Base-by-base conservation (phyloP, 768 basidiomycete species). In the Galerina marginata region DNA sequence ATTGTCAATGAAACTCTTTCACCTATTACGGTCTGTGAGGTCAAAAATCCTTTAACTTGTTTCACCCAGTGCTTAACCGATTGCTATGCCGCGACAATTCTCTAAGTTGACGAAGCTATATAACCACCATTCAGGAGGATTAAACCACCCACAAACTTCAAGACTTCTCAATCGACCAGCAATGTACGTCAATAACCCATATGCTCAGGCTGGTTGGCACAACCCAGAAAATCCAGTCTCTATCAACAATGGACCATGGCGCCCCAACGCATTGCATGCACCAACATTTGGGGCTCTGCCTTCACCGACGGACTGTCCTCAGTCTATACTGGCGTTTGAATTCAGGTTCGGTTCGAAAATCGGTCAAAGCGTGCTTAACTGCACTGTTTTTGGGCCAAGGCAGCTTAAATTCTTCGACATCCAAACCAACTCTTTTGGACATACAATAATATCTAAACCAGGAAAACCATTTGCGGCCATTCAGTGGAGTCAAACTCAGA, bases 131-230 rank as follows among this genome's bases (percentile, higher is more conserved):
- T 33, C 5, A 33, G 7, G 7, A 20, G 20, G 20, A 20, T 20
- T 20, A 20, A 20, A 20, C 20, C 20, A 20, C 20, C 20, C 20
- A 20, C 20, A 20, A 20, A 20, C 20, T 20, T 20, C 29, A 33
- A 33, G 5, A 33, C 29, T 33, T 7, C 29, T 33, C 29, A 33
- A 5, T 7, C 29, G 7, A 33, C 2, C 29, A 33, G 29, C 29
- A 5, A 71, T 71, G 70, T 69, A 63, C 59, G 56, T 40, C 48
- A 71, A 58, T 59, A 71, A 71, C 58, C 70, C 70, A 20, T 71
- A 71, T 52, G 70, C 70, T 61, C 68, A 69, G 56, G 70, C 63
- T 23, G 70, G 70, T 10, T 71, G 70, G 70, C 59, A 63, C 43
- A 71, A 71, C 60, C 70, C 70, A 15, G 65, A 66, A 39, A 71